These are phyloP conservation scores for Blastomyces parvus DNA, from an alignment of 2,329 filamentous ascomycete species.

Conservation along the genomic window DNA sequence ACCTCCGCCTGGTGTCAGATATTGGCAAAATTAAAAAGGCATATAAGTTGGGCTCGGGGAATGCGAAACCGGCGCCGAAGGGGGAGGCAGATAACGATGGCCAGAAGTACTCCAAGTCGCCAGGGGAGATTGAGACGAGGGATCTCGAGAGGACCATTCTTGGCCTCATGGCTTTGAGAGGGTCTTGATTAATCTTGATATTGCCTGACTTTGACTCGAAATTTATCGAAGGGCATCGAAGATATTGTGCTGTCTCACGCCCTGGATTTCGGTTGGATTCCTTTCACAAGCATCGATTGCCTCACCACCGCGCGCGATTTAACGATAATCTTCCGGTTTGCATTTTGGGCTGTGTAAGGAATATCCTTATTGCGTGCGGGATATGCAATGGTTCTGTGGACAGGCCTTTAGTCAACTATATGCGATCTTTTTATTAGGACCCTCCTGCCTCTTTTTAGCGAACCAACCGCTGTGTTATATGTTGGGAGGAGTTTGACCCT, in stretches of 20 bases:
- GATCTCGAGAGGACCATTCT: conserved; percentile 8
- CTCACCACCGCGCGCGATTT: background rate
- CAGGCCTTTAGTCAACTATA: background rate
- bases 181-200: background rate
- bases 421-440: background rate
- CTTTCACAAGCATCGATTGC: background rate
- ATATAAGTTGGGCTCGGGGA: conserved; percentile 68
- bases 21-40: conserved; percentile 65
- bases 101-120: conserved; percentile 3
- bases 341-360: background rate
- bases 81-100: conserved; percentile 20
- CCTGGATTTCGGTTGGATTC: background rate
- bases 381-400: background rate
- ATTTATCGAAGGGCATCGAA: background rate
- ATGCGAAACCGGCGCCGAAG: conserved; percentile 28
- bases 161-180: conserved; percentile 9
- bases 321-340: background rate
- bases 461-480: too few relatives aligned
- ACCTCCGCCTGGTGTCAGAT: conserved; percentile 53
- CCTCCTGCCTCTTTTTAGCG: background rate
- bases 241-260: background rate
- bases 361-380: background rate
- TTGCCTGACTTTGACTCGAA: background rate
- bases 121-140: background rate
- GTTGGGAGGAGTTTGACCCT: background rate